phyloP scores from a whole-genome alignment of 176 grass and related monocot species.

The Musa acuminata region DNA sequence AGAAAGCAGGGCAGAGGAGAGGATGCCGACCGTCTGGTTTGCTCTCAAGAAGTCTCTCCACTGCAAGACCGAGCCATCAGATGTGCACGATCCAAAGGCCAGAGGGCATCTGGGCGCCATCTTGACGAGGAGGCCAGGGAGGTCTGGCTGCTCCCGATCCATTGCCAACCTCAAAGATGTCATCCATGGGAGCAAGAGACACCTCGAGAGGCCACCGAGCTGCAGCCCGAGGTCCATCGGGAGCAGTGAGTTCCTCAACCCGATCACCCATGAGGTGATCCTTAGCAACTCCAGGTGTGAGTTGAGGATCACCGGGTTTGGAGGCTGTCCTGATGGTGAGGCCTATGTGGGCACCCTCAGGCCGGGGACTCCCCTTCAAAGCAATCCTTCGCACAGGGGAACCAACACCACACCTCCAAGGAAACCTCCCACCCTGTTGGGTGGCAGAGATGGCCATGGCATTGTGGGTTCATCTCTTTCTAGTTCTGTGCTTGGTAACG shows the following conservation, averaged over 20 bases:
- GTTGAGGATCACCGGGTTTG: conserved; percentile 78
- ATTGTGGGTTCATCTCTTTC: conserved; percentile 8
- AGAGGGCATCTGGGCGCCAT: conserved; percentile 44
- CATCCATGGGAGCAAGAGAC: conserved; percentile 97
- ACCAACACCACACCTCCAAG: conserved; percentile 47
- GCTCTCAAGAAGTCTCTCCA: conserved; percentile 86
- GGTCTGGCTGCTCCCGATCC: conserved; percentile 82
- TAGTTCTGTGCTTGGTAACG: conserved; percentile 3
- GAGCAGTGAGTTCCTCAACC: conserved; percentile 95
- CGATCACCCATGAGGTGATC: conserved; percentile 93
- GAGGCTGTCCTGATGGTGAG: neutral
- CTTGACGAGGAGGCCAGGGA: conserved; percentile 43
- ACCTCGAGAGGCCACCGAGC: conserved; percentile 56
- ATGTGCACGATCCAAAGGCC: conserved; percentile 69
- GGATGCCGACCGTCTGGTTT: conserved; percentile 73
- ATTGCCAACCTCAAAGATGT: conserved; percentile 92
- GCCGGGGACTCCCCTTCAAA: conserved; percentile 62
- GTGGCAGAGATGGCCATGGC: conserved; percentile 29
- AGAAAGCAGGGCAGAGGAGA: conserved; percentile 24
- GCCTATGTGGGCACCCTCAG: conserved; percentile 66
- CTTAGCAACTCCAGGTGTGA: conserved; percentile 91
- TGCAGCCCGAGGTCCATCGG: conserved; percentile 95
- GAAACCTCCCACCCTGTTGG: conserved; percentile 42
- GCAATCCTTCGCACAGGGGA: conserved; percentile 45
- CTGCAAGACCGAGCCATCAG: conserved; percentile 73